phyloP scores from a whole-genome alignment of 1,284 basidiomycete species.

The Marasmius sp. region DNA sequence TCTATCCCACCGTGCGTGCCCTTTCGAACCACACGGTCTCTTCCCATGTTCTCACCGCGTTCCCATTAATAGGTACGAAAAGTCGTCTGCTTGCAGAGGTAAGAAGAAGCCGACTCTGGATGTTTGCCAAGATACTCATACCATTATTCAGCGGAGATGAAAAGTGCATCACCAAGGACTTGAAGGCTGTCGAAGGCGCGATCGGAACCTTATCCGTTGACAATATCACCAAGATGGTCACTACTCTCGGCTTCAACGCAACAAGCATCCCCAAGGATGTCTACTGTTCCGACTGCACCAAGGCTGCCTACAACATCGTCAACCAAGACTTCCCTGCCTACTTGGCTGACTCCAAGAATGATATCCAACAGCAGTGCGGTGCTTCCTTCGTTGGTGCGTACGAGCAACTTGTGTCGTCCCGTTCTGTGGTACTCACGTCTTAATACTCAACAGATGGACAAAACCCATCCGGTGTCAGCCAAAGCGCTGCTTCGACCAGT shows the following conservation, averaged over 20 bases:
- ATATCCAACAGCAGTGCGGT: constrained; percentile 46
- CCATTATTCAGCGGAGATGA: constrained; percentile 32
- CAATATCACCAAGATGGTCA: constrained; percentile 25
- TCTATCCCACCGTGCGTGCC: constrained; percentile 50
- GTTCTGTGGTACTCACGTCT: neutral
- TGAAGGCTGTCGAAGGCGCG: constrained; percentile 47
- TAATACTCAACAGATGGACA: constrained; percentile 30
- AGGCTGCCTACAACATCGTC: constrained; percentile 50
- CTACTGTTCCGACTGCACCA: constrained; percentile 55
- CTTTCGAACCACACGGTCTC: neutral
- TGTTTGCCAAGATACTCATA: neutral
- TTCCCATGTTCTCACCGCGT: neutral
- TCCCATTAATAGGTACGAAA: constrained; percentile 26
- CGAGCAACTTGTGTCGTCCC: neutral
- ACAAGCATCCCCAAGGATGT: constrained; percentile 40
- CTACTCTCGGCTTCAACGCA: constrained; percentile 15
- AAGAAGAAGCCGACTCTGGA: constrained; percentile 21
- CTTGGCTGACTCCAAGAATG: constrained; percentile 26
- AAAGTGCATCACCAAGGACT: constrained; percentile 53
- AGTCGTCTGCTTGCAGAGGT: constrained; percentile 59
- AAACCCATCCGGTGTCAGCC: constrained; percentile 32
- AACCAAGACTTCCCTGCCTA: constrained; percentile 36
- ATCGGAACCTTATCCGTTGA: constrained; percentile 22
- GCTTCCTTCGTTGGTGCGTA: constrained; percentile 48
- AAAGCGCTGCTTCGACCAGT: constrained; percentile 29